Conservation (phyloP, 305 asterid genomes). For the Solanum chacoense region DNA sequence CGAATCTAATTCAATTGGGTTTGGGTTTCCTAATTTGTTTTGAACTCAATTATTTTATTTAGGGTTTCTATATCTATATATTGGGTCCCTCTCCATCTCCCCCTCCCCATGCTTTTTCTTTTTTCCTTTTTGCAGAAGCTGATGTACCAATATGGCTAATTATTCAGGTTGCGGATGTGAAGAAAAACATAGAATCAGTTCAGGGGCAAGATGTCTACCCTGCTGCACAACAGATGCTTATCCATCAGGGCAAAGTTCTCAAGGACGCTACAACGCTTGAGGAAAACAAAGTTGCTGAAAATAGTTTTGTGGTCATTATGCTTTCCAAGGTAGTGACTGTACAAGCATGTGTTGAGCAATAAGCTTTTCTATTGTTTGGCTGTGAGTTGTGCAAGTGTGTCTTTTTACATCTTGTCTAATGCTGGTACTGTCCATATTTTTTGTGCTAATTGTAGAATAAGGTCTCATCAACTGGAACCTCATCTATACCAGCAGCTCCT, state of each 20-base stretch:
- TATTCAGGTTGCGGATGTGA: conserved; percentile 62
- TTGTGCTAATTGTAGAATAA: conserved; percentile 30
- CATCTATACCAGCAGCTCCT: conserved; percentile 38
- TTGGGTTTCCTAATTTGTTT: not conserved
- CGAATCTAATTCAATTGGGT: not conserved
- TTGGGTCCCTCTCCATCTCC: not conserved
- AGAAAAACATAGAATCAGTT: conserved; percentile 52
- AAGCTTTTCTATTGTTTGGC: not conserved
- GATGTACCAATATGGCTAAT: not conserved
- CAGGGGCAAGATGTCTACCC: conserved; percentile 69
- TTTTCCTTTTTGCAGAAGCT: not conserved
- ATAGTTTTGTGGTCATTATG: conserved; percentile 68
- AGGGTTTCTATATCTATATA: not conserved
- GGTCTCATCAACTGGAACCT: conserved; percentile 40
- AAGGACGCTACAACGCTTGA: conserved; percentile 63
- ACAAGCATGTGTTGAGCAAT: not conserved
- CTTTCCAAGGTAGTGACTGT: conserved; percentile 47
- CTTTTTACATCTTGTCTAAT: not conserved
- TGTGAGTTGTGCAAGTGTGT: not conserved
- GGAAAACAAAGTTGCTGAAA: conserved; percentile 68
- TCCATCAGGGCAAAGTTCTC: conserved; percentile 80
- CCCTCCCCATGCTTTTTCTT: not conserved
- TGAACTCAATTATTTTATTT: not conserved
- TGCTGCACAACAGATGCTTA: conserved; percentile 69
- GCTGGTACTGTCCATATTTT: not conserved